These are phyloP conservation scores for Lecanicillium sp. DNA, from an alignment of 2,329 filamentous ascomycete species.

Conservation along the genomic window DNA sequence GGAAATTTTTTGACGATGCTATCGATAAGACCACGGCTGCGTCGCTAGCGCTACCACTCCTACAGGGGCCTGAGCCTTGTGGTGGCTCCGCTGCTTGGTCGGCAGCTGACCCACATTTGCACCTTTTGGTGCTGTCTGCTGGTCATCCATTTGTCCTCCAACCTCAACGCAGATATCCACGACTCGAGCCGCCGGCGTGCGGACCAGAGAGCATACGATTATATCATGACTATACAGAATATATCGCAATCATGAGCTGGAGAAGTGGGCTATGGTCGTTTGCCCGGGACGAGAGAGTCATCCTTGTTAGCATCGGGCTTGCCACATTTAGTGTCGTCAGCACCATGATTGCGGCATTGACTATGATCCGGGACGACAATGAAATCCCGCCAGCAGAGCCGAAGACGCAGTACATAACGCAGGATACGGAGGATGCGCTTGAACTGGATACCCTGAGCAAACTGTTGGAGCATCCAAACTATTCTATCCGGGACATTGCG, in stretches of 20 bases:
- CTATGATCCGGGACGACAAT: slow-evolving; percentile 53
- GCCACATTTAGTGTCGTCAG: slow-evolving; percentile 51
- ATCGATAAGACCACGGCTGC: no score
- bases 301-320: slow-evolving; percentile 46
- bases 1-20: no score
- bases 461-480: slow-evolving; percentile 63
- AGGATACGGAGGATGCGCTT: slow-evolving; percentile 67
- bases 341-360: slow-evolving; percentile 51
- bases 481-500: slow-evolving; percentile 62
- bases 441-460: slow-evolving; percentile 58
- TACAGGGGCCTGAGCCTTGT: no score
- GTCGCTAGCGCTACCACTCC: no score
- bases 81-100: no score
- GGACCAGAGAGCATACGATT: slow-evolving; percentile 3
- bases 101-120: no score
- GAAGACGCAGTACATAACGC: slow-evolving; percentile 65
- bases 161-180: no score
- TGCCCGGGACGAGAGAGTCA: slow-evolving; percentile 42
- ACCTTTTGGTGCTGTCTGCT: no score
- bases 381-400: slow-evolving; percentile 57
- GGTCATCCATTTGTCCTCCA: no score
- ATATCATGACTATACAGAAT: slow-evolving; percentile 2
- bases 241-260: slow-evolving; percentile 30
- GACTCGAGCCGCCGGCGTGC: no score
- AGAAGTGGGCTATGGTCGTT: slow-evolving; percentile 19